phyloP scores from a whole-genome alignment of 2,329 filamentous ascomycete species.

The Fusarium neocosmosporiellum region DNA sequence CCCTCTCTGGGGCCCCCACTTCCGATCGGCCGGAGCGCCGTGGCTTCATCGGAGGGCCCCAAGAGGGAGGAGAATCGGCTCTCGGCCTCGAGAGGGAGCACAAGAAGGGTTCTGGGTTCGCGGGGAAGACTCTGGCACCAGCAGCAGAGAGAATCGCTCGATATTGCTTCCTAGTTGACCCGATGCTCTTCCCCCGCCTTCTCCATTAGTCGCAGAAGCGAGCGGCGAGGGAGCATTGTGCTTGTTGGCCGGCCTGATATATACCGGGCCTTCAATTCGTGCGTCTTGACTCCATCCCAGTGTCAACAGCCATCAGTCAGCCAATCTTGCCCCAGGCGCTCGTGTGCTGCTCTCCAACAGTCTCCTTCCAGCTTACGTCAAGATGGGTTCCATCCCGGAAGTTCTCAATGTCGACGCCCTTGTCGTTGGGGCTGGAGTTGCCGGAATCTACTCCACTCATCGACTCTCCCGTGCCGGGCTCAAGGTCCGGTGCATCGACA shows the following conservation, averaged over 20 bases:
- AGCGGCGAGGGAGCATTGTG: not conserved
- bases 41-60: not conserved
- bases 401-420: slow-evolving; percentile 13
- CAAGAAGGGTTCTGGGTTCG: not conserved
- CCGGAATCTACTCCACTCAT: slow-evolving; percentile 16
- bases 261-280: not conserved
- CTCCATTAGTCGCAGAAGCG: not conserved
- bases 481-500: slow-evolving; percentile 15
- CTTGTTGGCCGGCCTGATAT: not conserved
- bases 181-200: not conserved
- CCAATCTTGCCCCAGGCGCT: not conserved
- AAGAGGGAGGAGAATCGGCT: not conserved
- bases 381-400: slow-evolving; percentile 5
- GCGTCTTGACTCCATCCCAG: not conserved
- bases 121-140: not conserved
- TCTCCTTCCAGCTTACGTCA: not conserved
- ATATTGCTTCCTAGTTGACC: not conserved
- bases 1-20: not conserved
- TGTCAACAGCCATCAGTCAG: not conserved
- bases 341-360: not conserved
- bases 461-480: not conserved
- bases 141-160: too few relatives aligned
- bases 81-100: too few relatives aligned
- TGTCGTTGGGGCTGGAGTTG: slow-evolving; percentile 17
- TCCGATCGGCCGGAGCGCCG: not conserved